Evolutionary conservation across 2,329 filamentous ascomycete genomes (phyloP).

Genomic region (Penicillium sclerotigenum): DNA sequence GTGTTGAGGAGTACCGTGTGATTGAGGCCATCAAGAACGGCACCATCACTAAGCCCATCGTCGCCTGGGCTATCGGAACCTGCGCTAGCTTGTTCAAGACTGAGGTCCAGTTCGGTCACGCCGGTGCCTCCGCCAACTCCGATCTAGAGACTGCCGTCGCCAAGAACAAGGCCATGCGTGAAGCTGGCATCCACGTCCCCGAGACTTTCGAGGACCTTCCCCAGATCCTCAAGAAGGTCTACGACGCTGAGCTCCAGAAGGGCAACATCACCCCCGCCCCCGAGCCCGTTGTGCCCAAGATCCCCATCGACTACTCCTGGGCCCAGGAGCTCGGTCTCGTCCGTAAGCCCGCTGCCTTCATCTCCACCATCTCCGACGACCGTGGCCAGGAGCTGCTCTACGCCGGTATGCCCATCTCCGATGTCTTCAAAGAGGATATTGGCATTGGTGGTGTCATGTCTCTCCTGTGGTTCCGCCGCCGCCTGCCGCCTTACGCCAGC

Average conservation of each 20-base stretch:
- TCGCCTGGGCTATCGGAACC: slow-evolving; percentile 98
- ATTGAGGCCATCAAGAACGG: slow-evolving; percentile 96
- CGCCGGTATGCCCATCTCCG: slow-evolving; percentile 99
- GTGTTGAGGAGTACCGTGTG: slow-evolving; percentile 99
- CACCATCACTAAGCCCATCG: slow-evolving; percentile 94
- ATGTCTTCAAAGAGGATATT: slow-evolving; percentile 98
- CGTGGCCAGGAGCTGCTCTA: slow-evolving; percentile 99
- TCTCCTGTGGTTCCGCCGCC: slow-evolving; percentile 97
- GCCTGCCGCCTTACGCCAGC: slow-evolving; percentile 91
- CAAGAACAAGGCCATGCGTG: slow-evolving; percentile 97
- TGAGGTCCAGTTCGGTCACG: slow-evolving; percentile 98
- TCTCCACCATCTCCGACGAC: slow-evolving; percentile 99
- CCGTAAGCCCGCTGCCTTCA: slow-evolving; percentile 99
- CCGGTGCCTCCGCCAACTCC: slow-evolving; percentile 97
- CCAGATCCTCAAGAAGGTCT: slow-evolving; percentile 69
- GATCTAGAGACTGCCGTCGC: slow-evolving; percentile 93
- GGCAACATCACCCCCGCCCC: slow-evolving; percentile 80
- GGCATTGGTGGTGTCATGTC: slow-evolving; percentile 99
- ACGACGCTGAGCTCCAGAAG: slow-evolving; percentile 80
- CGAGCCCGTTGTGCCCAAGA: slow-evolving; percentile 95
- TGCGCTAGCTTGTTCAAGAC: slow-evolving; percentile 99
- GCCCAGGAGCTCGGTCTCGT: slow-evolving; percentile 98
- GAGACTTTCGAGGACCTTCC: slow-evolving; percentile 97
- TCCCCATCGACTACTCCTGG: slow-evolving; percentile 99
- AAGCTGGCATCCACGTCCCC: slow-evolving; percentile 90